These are phyloP conservation scores for Aspergillus fumigatus DNA, from an alignment of 2,329 filamentous ascomycete genomes.

Conservation along the genomic window DNA sequence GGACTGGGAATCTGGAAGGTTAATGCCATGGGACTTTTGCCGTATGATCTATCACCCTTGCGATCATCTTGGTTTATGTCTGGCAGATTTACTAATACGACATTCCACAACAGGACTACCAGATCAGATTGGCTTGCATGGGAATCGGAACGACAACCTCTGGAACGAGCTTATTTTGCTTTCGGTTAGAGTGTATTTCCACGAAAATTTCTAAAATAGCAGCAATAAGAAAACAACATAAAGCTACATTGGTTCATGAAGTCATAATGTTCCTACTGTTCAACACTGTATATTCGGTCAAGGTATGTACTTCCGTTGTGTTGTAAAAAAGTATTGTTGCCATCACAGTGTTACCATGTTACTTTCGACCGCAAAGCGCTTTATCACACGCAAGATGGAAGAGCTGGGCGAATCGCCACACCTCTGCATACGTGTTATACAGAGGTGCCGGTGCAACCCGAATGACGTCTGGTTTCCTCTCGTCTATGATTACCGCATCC, in stretches of 20 bases:
- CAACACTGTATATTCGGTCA: not conserved
- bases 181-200: slow-evolving; percentile 35
- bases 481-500: slow-evolving; percentile 71
- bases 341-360: slow-evolving; percentile 3
- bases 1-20: slow-evolving; percentile 93
- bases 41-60: slow-evolving; percentile 53
- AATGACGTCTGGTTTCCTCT: slow-evolving; percentile 80
- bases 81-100: slow-evolving; percentile 1
- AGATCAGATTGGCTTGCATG: slow-evolving; percentile 96
- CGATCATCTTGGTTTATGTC: not conserved
- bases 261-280: not conserved
- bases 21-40: slow-evolving; percentile 90
- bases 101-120: slow-evolving; percentile 62
- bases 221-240: not conserved
- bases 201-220: not conserved
- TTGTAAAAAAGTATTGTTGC: not conserved
- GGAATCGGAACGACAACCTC: slow-evolving; percentile 69
- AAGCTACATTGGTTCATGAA: not conserved
- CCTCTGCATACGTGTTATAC: slow-evolving; percentile 76
- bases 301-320: not conserved
- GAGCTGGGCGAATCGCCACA: slow-evolving; percentile 56
- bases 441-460: slow-evolving; percentile 77
- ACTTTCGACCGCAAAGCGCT: slow-evolving; percentile 23
- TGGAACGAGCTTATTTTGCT: slow-evolving; percentile 63
- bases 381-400: slow-evolving; percentile 48